A percentile compares a stretch with the other conserved stretches of the same genome.
Evolutionary conservation across 1,284 basidiomycete genomes (phyloP).

Genomic region (Polyporus tsugae): DNA sequence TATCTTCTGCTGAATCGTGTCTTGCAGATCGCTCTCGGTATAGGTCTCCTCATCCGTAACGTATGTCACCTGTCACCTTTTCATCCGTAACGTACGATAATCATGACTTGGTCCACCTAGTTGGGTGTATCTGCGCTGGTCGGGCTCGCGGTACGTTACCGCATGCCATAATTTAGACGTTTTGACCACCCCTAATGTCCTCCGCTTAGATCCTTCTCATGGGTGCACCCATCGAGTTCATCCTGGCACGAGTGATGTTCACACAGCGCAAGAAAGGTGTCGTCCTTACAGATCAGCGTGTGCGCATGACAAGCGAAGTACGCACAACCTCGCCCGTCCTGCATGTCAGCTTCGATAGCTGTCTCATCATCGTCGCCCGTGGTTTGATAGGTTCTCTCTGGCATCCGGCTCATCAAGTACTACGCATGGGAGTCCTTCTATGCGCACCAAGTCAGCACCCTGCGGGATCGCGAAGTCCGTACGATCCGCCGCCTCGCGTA

Average conservation of each 20-base stretch:
- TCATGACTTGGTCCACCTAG: constrained; percentile 44
- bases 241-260: constrained; percentile 73
- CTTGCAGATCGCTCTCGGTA: constrained; percentile 63
- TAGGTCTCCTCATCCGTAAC: constrained; percentile 70
- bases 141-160: constrained; percentile 64
- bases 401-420: constrained; percentile 67
- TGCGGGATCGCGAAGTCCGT: constrained; percentile 61
- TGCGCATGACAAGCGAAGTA: constrained; percentile 70
- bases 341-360: background rate
- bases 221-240: constrained; percentile 68
- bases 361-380: background rate
- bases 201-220: constrained; percentile 55
- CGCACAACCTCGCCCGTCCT: background rate
- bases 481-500: constrained; percentile 60
- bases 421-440: constrained; percentile 76
- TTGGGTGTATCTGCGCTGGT: constrained; percentile 76
- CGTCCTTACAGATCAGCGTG: constrained; percentile 75
- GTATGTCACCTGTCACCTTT: constrained; percentile 42
- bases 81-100: constrained; percentile 4
- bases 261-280: constrained; percentile 70
- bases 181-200: background rate
- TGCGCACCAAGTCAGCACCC: constrained; percentile 54
- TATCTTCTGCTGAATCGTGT: background rate
- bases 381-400: constrained; percentile 60
- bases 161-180: no score